These are phyloP conservation scores for Lentinula lateritia DNA, from an alignment of 768 basidiomycete genomes.

Conservation along the genomic window DNA sequence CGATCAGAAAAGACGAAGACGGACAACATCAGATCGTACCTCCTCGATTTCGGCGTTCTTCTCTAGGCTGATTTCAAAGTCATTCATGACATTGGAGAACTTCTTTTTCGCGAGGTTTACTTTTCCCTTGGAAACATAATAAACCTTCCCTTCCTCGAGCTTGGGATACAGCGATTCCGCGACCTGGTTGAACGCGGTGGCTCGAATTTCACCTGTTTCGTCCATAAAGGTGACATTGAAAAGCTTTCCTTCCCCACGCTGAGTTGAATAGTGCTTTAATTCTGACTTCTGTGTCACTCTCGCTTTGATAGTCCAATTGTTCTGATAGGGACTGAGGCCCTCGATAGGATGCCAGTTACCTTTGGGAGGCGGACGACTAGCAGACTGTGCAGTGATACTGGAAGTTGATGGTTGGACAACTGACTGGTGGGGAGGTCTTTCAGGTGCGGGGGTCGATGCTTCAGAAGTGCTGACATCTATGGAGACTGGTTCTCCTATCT, in stretches of 20 bases:
- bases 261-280: constrained; percentile 84
- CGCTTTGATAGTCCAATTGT: constrained; percentile 98
- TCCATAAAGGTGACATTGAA: constrained; percentile 95
- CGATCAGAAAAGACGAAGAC: constrained; percentile 2
- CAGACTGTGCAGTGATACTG: constrained; percentile 11
- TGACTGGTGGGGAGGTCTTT: constrained; percentile 17
- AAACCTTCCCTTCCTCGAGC: constrained; percentile 89
- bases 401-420: constrained; percentile 8
- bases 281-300: constrained; percentile 88
- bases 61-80: constrained; percentile 91
- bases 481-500: constrained; percentile 61
- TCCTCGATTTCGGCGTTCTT: constrained; percentile 81
- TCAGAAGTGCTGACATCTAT: constrained; percentile 22
- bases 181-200: constrained; percentile 83
- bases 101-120: constrained; percentile 97
- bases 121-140: constrained; percentile 83
- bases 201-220: constrained; percentile 88
- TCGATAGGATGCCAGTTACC: constrained; percentile 67
- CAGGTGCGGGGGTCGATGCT: constrained; percentile 23
- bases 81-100: constrained; percentile 84
- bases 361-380: constrained; percentile 12
- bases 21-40: constrained; percentile 32
- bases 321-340: constrained; percentile 92
- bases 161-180: constrained; percentile 82
- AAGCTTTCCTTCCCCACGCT: constrained; percentile 88